Evolutionary conservation across 2,329 filamentous ascomycete genomes (phyloP).

Genomic region (Sclerotinia trifoliorum): DNA sequence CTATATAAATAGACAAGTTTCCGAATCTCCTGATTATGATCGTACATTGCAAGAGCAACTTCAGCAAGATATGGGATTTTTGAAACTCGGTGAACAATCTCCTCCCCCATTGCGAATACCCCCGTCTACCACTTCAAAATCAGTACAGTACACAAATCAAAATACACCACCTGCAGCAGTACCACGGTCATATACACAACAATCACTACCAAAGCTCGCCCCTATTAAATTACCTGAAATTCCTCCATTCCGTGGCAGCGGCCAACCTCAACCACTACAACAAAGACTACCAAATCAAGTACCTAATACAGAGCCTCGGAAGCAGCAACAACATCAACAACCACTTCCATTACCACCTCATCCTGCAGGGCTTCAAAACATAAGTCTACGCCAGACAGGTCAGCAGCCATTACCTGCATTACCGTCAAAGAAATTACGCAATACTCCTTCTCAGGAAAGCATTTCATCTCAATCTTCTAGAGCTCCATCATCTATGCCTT

Average conservation of each 20-base stretch:
- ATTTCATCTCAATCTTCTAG: conserved; percentile 31
- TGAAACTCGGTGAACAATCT: conserved; percentile 48
- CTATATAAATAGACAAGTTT: conserved; percentile 43
- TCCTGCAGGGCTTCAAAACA: conserved; percentile 33
- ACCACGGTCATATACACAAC: conserved; percentile 38
- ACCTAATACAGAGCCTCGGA: conserved; percentile 34
- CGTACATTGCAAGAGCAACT: conserved; percentile 60
- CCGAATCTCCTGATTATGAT: conserved; percentile 60
- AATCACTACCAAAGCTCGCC: conserved; percentile 40
- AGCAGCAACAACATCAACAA: conserved; percentile 36
- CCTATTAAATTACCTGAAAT: conserved; percentile 42
- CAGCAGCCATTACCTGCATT: conserved; percentile 39
- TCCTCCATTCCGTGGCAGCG: conserved; percentile 40
- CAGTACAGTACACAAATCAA: conserved; percentile 32
- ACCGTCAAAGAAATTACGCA: conserved; percentile 39
- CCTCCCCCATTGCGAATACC: conserved; percentile 30
- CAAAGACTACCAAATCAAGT: conserved; percentile 37
- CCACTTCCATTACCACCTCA: conserved; percentile 28
- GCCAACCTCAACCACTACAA: conserved; percentile 33
- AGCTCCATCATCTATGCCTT: conserved; percentile 54
- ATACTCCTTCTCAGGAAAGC: conserved; percentile 38
- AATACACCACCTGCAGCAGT: conserved; percentile 27
- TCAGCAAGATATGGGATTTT: conserved; percentile 59
- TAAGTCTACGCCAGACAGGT: conserved; percentile 33
- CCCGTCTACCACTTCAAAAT: conserved; percentile 23